Evolutionary conservation across 495 filamentous ascomycete genomes (phyloP).

Genomic region (Penicillium ucsense): DNA sequence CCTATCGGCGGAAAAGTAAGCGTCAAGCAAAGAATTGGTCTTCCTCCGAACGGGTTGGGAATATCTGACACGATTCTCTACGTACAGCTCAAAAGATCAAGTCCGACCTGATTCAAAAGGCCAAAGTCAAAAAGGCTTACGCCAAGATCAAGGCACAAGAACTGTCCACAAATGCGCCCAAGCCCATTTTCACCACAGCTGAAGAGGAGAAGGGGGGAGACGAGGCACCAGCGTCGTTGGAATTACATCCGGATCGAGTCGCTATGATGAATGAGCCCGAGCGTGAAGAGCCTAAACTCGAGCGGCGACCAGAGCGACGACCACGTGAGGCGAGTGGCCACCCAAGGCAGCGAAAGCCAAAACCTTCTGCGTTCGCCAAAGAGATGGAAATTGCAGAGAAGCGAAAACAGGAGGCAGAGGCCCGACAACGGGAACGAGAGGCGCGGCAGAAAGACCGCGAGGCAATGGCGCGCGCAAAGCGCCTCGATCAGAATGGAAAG

Average conservation of each 20-base stretch:
- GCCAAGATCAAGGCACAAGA: conserved; percentile 71
- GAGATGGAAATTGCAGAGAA: conserved; percentile 62
- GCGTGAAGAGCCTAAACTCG: conserved; percentile 21
- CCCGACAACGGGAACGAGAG: conserved; percentile 45
- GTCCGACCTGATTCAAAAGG: conserved; percentile 78
- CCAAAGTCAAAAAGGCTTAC: conserved; percentile 89
- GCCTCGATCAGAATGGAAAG: conserved; percentile 67
- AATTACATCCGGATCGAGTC: conserved; percentile 64
- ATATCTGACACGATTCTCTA: conserved; percentile 4
- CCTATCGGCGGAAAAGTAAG: conserved; percentile 80
- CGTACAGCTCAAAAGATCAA: conserved; percentile 82
- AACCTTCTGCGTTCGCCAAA: conserved; percentile 64
- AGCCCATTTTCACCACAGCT: conserved; percentile 25
- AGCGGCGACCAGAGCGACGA: conserved; percentile 14
- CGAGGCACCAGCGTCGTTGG: conserved; percentile 30
- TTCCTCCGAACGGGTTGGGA: too few relatives aligned
- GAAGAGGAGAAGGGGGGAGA: conserved; percentile 5
- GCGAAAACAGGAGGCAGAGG: conserved; percentile 55
- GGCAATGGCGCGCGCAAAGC: conserved; percentile 67
- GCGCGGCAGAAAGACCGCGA: conserved; percentile 53
- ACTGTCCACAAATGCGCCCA: conserved; percentile 21
- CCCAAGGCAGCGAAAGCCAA: conserved; percentile 35
- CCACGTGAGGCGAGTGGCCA: conserved; percentile 7
- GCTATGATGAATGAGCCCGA: conserved; percentile 51
- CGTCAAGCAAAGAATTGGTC: background rate